Evolutionary conservation across 371 early-diverging fungal genomes (phyloP), one percentile per base, ranked within the genome.

Genomic region (Syncephalastrum contaminatum): DNA sequence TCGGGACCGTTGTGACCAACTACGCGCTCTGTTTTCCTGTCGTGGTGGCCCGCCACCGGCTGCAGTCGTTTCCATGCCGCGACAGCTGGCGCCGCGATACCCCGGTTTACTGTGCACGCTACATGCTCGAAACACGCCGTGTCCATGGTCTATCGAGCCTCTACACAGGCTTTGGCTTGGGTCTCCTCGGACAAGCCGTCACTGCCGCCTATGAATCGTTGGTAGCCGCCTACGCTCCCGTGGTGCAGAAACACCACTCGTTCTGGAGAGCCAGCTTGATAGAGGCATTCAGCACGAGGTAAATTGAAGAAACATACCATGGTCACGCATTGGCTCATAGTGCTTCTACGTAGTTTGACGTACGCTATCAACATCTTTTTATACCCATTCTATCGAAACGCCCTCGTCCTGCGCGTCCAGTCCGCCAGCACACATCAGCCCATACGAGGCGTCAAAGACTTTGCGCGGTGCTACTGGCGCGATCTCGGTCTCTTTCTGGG

Each of bases 101-200:
- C 14, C 84, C 84, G 0, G 12, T 69, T 13, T 66, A 69, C 19
- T 75, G 75, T 10, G 61, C 67, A 15, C 53, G 59, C 0, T 72
- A 65, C 15, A 64, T 82, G 1, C 7, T 30, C 12, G 36, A 30
- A 10, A 30, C 36, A 2, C 48, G 58, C 0, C 54, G 59, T 24
- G 72, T 67, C 0, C 71, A 77, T 18, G 82, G 85, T 7, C 56
- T 78, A 21, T 68, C 74, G n/a, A 64, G 70, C 14, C 54, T 84
- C 2, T 84, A 82, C 59, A 72, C 82, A 16, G 85, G 85, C 0
- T 77, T 84, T 61, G 83, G 83, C 0, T 62, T 81, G 18, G 81
- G 85, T 5, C 58, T 84, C 45, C 63, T 82, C 4, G 77, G 80
- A 25, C 85, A 84, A 57, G 75, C 77, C 2, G 51, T 80, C 50